Conservation (phyloP, 768 basidiomycete species). For the Crepidotus variabilis region DNA sequence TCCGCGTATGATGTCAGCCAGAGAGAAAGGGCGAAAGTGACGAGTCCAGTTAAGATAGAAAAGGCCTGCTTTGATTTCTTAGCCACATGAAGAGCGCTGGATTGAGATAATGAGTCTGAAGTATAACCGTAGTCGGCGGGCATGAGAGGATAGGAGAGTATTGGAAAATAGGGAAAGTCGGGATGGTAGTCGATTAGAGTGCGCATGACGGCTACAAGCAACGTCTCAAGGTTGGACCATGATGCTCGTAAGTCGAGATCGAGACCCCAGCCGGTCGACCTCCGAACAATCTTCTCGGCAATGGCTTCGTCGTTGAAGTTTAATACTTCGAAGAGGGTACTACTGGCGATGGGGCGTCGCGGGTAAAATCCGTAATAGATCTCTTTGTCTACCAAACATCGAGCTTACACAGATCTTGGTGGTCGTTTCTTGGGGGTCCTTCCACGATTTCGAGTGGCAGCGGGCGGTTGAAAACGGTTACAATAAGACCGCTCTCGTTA, state of each 20-base stretch:
- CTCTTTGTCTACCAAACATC: neutral
- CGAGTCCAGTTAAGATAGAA: neutral
- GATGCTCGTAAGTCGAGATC: too few relatives aligned
- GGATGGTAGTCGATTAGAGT: neutral
- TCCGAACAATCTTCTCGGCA: too few relatives aligned
- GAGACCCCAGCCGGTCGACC: too few relatives aligned
- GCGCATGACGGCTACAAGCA: too few relatives aligned
- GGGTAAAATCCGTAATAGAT: neutral
- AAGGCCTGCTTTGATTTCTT: neutral
- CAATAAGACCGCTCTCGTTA: neutral
- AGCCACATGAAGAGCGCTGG: neutral
- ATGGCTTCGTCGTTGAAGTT: too few relatives aligned
- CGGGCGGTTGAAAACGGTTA: neutral
- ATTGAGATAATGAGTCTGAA: neutral
- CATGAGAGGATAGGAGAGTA: neutral
- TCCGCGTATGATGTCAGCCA: neutral
- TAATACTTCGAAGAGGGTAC: too few relatives aligned
- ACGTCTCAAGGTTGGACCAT: too few relatives aligned
- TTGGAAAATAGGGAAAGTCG: neutral
- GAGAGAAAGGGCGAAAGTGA: neutral
- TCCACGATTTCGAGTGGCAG: neutral
- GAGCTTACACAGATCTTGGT: neutral
- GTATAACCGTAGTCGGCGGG: neutral
- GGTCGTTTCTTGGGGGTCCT: neutral
- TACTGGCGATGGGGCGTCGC: neutral